Base-by-base conservation (phyloP, 202 grass and related monocot genomes). In the Schoenoplectus triqueter region DNA sequence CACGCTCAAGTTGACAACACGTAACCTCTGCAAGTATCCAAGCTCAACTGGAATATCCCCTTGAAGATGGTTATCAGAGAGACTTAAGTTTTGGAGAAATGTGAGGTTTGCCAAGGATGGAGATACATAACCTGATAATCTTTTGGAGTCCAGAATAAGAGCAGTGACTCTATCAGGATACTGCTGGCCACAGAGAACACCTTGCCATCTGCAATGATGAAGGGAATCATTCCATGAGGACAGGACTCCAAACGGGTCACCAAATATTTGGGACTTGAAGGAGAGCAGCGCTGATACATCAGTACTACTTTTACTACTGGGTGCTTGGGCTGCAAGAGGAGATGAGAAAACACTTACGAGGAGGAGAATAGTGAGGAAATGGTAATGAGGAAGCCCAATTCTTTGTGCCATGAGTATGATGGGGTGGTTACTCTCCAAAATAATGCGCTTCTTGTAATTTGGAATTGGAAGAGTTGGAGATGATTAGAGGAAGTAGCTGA, bases 101-200 rank as follows among this genome's bases (percentile, higher is more conserved):
- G 64, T 66, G 64, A 66, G 64, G 21, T 66, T 66, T 40, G 21
- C 64, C 11, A 66, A 11, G 64, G 64, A 39, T 20, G 64, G 64
- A 66, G 64, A 66, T 39, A 66, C 7, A 66, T 10, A 66, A 66
- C 64, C 21, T 66, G 64, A 66, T 10, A 66, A 66, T 3, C 7
- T 9, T 22, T 65, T 65, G 4, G 63, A 65, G 18, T 20, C 63
- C 2, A 65, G 63, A 21, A 65, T 2, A 2, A 65, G 19, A 65
- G 63, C 63, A 31, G 63, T 65, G 8, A 65, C 63, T 65, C 64
- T 66, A 8, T 65, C 19, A 31, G 20, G 19, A 65, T 65, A 20
- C 0, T 2, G 19, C 7, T 3, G 63, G 20, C 63, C 63, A 1
- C 63, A 65, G 7, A 10, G 8, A 21, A 65, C 19, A 1, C 63